Percentiles rank a stretch among this genome's conserved stretches.
phyloP scores from a whole-genome alignment of 352 stramenopile genomes.

The Phytophthora pisi region DNA sequence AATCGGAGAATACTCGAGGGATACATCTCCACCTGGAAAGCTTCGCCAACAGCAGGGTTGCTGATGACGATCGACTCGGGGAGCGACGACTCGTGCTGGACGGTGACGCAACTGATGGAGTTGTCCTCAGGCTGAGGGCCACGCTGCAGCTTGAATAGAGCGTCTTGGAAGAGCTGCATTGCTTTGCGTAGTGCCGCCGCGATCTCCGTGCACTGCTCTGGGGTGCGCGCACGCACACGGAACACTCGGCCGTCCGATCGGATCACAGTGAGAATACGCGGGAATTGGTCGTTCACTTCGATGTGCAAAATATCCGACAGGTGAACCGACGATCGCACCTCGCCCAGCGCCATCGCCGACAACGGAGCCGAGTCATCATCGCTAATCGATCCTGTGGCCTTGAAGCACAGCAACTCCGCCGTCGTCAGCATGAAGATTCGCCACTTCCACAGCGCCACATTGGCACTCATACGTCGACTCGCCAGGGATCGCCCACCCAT shows the following conservation, averaged over 20 bases:
- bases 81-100: slow-evolving; percentile 75
- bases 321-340: slow-evolving; percentile 72
- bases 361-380: slow-evolving; percentile 27
- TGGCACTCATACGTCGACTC: slow-evolving; percentile 71
- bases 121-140: slow-evolving; percentile 71
- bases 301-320: slow-evolving; percentile 83
- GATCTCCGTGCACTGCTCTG: slow-evolving; percentile 73
- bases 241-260: slow-evolving; percentile 77
- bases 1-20: slow-evolving; percentile 70
- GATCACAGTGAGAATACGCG: slow-evolving; percentile 76
- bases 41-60: slow-evolving; percentile 53
- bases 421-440: slow-evolving; percentile 79
- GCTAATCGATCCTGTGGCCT: slow-evolving; percentile 45
- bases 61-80: slow-evolving; percentile 59
- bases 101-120: slow-evolving; percentile 70
- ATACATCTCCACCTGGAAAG: slow-evolving; percentile 72
- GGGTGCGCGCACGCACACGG: slow-evolving; percentile 65
- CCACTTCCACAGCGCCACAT: slow-evolving; percentile 83
- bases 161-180: slow-evolving; percentile 74
- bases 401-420: slow-evolving; percentile 81
- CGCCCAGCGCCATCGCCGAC: slow-evolving; percentile 58
- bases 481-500: slow-evolving; percentile 76
- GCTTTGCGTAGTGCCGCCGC: slow-evolving; percentile 50
- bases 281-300: slow-evolving; percentile 73
- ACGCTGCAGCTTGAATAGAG: slow-evolving; percentile 71